Evolutionary conservation across 2,329 filamentous ascomycete species (phyloP).

Genomic region (Nemania abortiva): DNA sequence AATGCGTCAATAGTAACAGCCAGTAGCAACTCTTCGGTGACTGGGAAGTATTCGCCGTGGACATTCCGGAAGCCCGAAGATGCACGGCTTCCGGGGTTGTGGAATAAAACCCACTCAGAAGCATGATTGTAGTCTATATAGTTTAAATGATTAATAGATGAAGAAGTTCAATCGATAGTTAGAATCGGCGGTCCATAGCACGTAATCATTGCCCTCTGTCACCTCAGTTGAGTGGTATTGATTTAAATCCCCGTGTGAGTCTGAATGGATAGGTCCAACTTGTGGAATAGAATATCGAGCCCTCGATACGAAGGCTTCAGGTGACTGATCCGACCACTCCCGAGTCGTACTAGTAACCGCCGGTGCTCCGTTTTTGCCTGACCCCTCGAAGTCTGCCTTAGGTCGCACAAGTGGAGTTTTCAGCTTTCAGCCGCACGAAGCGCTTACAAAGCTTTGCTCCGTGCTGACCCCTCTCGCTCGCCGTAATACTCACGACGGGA

Average conservation of each 20-base stretch:
- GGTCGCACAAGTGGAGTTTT: background rate
- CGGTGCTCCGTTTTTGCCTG: too few relatives aligned
- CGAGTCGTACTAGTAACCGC: too few relatives aligned
- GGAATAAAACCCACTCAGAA: background rate
- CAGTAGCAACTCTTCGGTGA: background rate
- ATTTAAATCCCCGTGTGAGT: too few relatives aligned
- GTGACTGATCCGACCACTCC: too few relatives aligned
- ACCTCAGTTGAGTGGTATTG: too few relatives aligned
- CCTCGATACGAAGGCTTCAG: too few relatives aligned
- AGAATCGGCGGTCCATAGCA: too few relatives aligned
- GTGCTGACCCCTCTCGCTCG: background rate
- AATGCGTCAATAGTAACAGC: background rate
- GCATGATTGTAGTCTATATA: background rate
- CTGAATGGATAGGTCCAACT: too few relatives aligned
- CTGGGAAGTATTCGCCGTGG: background rate
- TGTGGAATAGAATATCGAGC: too few relatives aligned
- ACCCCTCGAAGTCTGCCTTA: background rate
- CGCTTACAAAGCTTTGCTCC: background rate
- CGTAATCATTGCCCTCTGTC: too few relatives aligned
- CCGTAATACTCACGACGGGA: background rate
- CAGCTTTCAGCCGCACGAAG: conserved; percentile 16
- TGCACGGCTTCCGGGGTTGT: background rate
- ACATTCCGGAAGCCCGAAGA: background rate
- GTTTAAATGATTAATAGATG: background rate
- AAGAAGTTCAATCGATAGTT: too few relatives aligned